These are phyloP conservation scores for Penicillium sp. DNA, from an alignment of 2,329 filamentous ascomycete species.

Conservation along the genomic window DNA sequence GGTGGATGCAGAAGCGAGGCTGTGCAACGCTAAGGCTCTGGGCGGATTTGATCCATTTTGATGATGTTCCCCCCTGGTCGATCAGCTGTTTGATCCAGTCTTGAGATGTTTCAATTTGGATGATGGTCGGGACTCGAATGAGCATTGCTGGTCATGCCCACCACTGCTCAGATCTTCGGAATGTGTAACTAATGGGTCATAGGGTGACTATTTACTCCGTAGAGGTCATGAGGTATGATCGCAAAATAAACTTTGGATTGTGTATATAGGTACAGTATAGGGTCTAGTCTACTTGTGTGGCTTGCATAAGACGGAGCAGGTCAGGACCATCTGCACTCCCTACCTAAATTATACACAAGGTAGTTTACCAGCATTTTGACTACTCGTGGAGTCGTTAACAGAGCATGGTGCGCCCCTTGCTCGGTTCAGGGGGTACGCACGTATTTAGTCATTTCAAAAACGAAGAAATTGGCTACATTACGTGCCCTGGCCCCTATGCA, in stretches of 20 bases:
- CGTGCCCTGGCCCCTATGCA: neutral
- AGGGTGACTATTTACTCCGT: too few relatives aligned
- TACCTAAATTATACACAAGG: too few relatives aligned
- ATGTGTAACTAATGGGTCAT: neutral
- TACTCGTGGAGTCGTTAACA: neutral
- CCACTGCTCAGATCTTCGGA: neutral
- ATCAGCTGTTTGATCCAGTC: conserved; percentile 1
- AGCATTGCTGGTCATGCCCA: neutral
- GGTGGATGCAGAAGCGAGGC: conserved; percentile 8
- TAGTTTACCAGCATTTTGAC: too few relatives aligned
- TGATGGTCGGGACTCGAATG: neutral
- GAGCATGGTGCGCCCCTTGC: neutral
- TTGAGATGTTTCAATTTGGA: neutral
- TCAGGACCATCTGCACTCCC: neutral
- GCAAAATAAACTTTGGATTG: neutral
- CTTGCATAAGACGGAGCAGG: neutral
- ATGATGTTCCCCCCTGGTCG: neutral
- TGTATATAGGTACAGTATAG: neutral
- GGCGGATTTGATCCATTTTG: conserved; percentile 11
- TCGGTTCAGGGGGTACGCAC: conserved; percentile 5
- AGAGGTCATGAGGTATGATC: neutral
- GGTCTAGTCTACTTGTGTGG: neutral
- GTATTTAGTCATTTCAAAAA: neutral
- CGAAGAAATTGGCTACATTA: neutral
- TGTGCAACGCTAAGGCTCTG: conserved; percentile 16